These are phyloP conservation scores for Saccharomycopsis synnaedendra DNA, from an alignment of 805 yeast species.

Conservation along the genomic window DNA sequence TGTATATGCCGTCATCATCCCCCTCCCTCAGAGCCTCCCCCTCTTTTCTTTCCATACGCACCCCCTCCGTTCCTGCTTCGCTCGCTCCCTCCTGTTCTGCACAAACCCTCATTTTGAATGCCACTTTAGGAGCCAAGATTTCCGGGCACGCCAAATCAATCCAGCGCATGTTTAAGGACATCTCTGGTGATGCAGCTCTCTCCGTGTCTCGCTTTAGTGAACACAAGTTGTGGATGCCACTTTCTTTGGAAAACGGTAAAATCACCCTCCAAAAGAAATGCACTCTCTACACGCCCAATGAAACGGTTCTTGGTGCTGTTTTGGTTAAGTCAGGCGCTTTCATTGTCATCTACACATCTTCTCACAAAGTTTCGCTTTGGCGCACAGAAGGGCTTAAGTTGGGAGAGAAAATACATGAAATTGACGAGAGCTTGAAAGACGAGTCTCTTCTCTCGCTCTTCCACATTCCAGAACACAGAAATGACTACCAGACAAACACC, in stretches of 20 bases:
- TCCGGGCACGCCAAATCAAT: constrained; percentile 87
- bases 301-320: constrained; percentile 31
- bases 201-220: constrained; percentile 53
- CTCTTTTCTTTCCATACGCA: too few species aligned
- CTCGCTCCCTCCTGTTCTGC: too few species aligned
- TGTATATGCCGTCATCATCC: not conserved
- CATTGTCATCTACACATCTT: constrained; percentile 34
- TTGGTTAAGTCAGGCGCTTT: constrained; percentile 36
- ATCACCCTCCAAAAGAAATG: constrained; percentile 30
- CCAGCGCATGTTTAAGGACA: constrained; percentile 50
- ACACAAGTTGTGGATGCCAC: constrained; percentile 49
- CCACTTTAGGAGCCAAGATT: constrained; percentile 37
- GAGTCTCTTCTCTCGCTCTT: constrained; percentile 2
- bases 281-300: constrained; percentile 29
- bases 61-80: too few species aligned
- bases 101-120: not conserved
- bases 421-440: not conserved
- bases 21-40: not conserved
- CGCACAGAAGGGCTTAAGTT: constrained; percentile 30
- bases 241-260: constrained; percentile 19
- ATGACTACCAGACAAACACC: constrained; percentile 18
- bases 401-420: constrained; percentile 16
- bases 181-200: constrained; percentile 49
- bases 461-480: constrained; percentile 11
- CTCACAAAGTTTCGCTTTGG: constrained; percentile 43